Conservation (phyloP, 805 yeast species). For the Lachancea fermentati region DNA sequence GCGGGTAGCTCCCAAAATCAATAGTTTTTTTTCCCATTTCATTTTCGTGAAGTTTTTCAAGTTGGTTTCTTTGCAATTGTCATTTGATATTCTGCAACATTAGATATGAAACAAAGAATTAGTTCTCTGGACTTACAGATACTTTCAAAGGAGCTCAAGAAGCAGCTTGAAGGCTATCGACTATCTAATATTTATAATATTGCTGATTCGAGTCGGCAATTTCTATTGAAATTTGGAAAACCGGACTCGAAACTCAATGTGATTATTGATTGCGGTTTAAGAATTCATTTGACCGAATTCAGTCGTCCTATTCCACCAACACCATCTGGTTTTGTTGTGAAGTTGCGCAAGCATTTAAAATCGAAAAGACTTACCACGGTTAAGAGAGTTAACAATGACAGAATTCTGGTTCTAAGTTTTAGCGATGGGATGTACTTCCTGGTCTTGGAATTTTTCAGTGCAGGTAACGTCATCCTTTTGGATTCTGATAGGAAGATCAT, state of each 20-base stretch:
- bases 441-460: conserved; percentile 89
- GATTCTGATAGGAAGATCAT: conserved; percentile 64
- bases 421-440: conserved; percentile 74
- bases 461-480: conserved; percentile 80
- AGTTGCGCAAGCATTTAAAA: conserved; percentile 80
- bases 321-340: conserved; percentile 82
- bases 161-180: conserved; percentile 55
- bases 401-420: conserved; percentile 79
- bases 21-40: too few relatives aligned
- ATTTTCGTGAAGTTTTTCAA: too few relatives aligned
- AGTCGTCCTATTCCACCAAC: conserved; percentile 74
- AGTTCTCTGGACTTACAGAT: conserved; percentile 78
- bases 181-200: conserved; percentile 83
- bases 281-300: conserved; percentile 71
- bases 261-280: conserved; percentile 81
- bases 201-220: conserved; percentile 64
- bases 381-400: conserved; percentile 70
- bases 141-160: conserved; percentile 58
- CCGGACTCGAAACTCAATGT: conserved; percentile 77
- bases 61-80: too few relatives aligned
- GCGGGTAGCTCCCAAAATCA: too few relatives aligned
- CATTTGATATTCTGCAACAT: too few relatives aligned
- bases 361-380: conserved; percentile 69
- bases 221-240: conserved; percentile 68
- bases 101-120: conserved; percentile 64